phyloP scores from a whole-genome alignment of 768 basidiomycete genomes.

The Boletus rufocinnamomeus region DNA sequence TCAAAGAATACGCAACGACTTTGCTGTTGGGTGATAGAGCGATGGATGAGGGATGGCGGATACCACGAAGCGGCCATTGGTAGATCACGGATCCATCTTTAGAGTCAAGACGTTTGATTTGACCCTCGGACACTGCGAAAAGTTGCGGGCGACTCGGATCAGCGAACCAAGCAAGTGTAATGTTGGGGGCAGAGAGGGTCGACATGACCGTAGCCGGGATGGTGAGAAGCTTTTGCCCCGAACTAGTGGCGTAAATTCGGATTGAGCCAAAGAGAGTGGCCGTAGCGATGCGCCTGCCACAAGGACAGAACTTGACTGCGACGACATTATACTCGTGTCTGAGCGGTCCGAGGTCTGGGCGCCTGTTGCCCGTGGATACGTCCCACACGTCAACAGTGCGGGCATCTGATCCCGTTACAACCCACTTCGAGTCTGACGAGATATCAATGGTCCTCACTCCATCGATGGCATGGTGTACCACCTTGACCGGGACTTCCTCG shows the following conservation, averaged over 20 bases:
- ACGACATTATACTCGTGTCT: constrained; percentile 22
- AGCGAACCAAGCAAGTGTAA: constrained; percentile 13
- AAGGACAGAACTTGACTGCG: constrained; percentile 23
- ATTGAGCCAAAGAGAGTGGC: constrained; percentile 24
- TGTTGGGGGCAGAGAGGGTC: neutral
- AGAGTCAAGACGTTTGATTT: constrained; percentile 19
- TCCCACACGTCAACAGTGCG: constrained; percentile 17
- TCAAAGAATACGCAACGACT: constrained; percentile 19
- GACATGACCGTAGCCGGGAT: constrained; percentile 19
- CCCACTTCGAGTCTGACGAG: constrained; percentile 23
- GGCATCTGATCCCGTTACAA: constrained; percentile 20
- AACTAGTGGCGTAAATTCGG: constrained; percentile 11
- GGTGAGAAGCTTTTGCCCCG: constrained; percentile 17
- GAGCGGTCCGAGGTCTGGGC: neutral
- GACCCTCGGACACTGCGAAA: constrained; percentile 21
- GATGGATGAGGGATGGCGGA: constrained; percentile 13
- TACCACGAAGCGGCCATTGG: constrained; percentile 17
- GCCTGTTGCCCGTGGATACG: constrained; percentile 14
- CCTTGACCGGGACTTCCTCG: neutral
- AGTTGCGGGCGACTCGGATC: constrained; percentile 7
- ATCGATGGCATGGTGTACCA: neutral
- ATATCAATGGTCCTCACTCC: constrained; percentile 21
- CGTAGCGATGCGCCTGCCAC: constrained; percentile 19
- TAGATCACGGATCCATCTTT: constrained; percentile 14
- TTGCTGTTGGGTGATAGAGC: constrained; percentile 14